These are phyloP conservation scores for Lactarius tabidus DNA, from an alignment of 768 basidiomycete species.

Conservation along the genomic window DNA sequence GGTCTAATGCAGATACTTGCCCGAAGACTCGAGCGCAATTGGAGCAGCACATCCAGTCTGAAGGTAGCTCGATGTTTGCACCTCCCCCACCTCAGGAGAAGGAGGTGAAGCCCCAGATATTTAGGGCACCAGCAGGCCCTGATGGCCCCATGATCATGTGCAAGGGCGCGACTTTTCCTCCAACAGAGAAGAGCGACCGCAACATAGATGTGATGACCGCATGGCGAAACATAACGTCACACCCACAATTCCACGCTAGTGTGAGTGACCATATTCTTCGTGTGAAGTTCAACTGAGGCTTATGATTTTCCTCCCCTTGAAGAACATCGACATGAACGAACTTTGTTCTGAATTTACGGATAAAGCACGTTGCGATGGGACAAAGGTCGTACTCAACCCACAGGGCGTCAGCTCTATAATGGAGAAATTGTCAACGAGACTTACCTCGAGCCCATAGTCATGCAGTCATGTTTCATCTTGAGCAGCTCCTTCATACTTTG, in stretches of 20 bases:
- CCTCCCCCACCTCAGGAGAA: slow-evolving; percentile 24
- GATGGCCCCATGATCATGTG: slow-evolving; percentile 59
- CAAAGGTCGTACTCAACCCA: slow-evolving; percentile 71
- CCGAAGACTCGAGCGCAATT: slow-evolving; percentile 56
- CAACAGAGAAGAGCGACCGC: slow-evolving; percentile 61
- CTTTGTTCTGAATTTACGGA: slow-evolving; percentile 74
- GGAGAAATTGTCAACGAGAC: slow-evolving; percentile 38
- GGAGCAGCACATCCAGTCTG: slow-evolving; percentile 43
- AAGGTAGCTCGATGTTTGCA: slow-evolving; percentile 62
- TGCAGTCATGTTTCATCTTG: slow-evolving; percentile 1
- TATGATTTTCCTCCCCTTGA: slow-evolving; percentile 9
- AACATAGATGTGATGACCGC: slow-evolving; percentile 77
- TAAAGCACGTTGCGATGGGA: slow-evolving; percentile 83
- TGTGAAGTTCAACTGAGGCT: not conserved
- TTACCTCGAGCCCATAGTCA: slow-evolving; percentile 13
- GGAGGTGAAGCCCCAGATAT: slow-evolving; percentile 1
- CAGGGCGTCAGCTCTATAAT: slow-evolving; percentile 42
- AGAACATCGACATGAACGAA: slow-evolving; percentile 77
- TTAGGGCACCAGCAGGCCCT: slow-evolving; percentile 43
- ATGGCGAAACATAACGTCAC: slow-evolving; percentile 71
- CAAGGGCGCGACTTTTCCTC: slow-evolving; percentile 63
- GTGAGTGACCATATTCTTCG: slow-evolving; percentile 39
- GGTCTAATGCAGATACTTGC: slow-evolving; percentile 31
- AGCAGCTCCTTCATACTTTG: not conserved
- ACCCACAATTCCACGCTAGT: slow-evolving; percentile 63